phyloP scores from a whole-genome alignment of 805 yeast genomes.

The Candida chauliodis region DNA sequence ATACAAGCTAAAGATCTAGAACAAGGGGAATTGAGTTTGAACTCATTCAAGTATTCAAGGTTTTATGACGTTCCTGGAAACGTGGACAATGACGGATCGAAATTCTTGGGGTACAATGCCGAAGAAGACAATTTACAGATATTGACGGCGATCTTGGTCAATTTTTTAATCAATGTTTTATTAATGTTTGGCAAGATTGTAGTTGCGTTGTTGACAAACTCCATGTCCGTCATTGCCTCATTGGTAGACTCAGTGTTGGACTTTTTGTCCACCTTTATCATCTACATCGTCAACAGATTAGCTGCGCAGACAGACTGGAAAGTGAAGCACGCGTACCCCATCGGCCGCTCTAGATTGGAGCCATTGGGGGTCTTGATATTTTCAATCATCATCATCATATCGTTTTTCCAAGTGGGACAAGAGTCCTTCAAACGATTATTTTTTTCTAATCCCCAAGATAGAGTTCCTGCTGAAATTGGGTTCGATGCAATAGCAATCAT shows the following conservation, averaged over 20 bases:
- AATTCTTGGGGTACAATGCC: constrained; percentile 46
- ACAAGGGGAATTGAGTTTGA: constrained; percentile 5
- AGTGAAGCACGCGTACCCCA: constrained; percentile 51
- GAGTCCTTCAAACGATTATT: constrained; percentile 53
- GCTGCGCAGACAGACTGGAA: constrained; percentile 47
- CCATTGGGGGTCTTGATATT: constrained; percentile 77
- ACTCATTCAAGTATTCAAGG: constrained; percentile 22
- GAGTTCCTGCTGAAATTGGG: constrained; percentile 45
- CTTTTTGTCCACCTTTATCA: constrained; percentile 70
- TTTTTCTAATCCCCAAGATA: constrained; percentile 25
- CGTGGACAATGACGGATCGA: constrained; percentile 56
- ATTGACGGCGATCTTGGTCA: constrained; percentile 58
- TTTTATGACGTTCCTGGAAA: constrained; percentile 56
- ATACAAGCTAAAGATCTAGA: constrained; percentile 8
- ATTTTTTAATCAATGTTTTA: constrained; percentile 56
- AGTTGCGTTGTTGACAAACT: constrained; percentile 61
- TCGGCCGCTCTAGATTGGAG: constrained; percentile 70
- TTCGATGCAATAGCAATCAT: constrained; percentile 53
- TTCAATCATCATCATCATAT: constrained; percentile 64
- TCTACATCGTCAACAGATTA: constrained; percentile 55
- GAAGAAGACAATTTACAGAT: constrained; percentile 45
- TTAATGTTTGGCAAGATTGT: constrained; percentile 57
- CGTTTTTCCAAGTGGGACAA: constrained; percentile 69
- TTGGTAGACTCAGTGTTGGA: constrained; percentile 74
- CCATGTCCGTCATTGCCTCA: constrained; percentile 76